These are phyloP conservation scores for Musa troglodytarum DNA, from an alignment of 176 grass and related monocot species.

Conservation along the genomic window DNA sequence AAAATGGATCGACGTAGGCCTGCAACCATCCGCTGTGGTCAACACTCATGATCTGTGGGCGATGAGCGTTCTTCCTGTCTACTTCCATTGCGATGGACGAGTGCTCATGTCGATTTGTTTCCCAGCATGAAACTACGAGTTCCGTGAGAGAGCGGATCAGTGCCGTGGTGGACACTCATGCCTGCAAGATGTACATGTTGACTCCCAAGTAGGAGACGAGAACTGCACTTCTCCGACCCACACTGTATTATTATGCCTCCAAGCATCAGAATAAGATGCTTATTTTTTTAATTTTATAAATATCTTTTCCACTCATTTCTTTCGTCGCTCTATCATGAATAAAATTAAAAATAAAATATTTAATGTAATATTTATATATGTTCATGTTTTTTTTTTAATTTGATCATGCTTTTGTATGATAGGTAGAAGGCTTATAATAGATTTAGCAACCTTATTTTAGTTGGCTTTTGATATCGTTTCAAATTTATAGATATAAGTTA, in stretches of 20 bases:
- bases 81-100: not conserved
- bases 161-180: not conserved
- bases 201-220: not conserved
- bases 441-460: too few relatives aligned
- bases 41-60: slow-evolving; percentile 82
- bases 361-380: too few relatives aligned
- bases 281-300: too few relatives aligned
- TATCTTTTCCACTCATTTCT: too few relatives aligned
- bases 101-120: not conserved
- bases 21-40: slow-evolving; percentile 32
- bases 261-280: not conserved
- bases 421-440: too few relatives aligned
- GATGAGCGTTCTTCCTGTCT: slow-evolving; percentile 25
- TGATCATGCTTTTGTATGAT: too few relatives aligned
- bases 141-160: not conserved
- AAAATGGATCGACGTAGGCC: slow-evolving; percentile 48
- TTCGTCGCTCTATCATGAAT: too few relatives aligned
- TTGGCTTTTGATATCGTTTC: too few relatives aligned
- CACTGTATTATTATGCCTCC: not conserved
- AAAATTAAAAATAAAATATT: too few relatives aligned
- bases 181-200: slow-evolving; percentile 1
- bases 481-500: too few relatives aligned
- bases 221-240: not conserved
- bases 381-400: too few relatives aligned
- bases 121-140: slow-evolving; percentile 1